A percentile compares a stretch with the other conserved stretches of the same genome.
These are phyloP conservation scores for Globisporangium sylvaticum DNA, from an alignment of 352 stramenopile species.

Conservation along the genomic window DNA sequence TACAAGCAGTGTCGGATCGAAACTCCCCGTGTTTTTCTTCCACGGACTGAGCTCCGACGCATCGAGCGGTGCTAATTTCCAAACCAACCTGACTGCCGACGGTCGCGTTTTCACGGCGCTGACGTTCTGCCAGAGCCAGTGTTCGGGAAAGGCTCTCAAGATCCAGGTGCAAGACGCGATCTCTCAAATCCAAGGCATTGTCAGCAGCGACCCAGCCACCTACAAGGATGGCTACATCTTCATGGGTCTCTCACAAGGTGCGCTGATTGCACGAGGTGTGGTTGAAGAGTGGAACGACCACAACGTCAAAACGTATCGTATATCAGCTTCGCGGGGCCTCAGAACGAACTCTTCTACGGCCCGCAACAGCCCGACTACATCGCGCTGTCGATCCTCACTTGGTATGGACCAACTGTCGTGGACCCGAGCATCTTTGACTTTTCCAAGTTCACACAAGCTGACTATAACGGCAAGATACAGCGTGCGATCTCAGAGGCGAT, in stretches of 20 bases:
- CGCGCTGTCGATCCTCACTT: constrained; percentile 16
- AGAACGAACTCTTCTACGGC: constrained; percentile 35
- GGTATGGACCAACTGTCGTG: constrained; percentile 17
- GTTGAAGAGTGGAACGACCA: constrained; percentile 32
- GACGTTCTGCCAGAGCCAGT: constrained; percentile 20
- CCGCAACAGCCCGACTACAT: constrained; percentile 19
- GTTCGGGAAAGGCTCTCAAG: constrained; percentile 17
- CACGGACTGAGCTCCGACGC: constrained; percentile 19
- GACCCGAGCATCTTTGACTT: constrained; percentile 19
- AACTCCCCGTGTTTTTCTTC: constrained; percentile 32
- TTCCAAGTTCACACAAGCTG: constrained; percentile 13
- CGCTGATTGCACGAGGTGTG: constrained; percentile 20
- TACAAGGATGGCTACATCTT: constrained; percentile 29
- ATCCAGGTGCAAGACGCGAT: constrained; percentile 26
- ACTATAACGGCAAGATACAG: constrained; percentile 24
- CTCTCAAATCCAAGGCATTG: constrained; percentile 14
- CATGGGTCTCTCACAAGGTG: constrained; percentile 31
- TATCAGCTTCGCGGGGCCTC: constrained; percentile 23
- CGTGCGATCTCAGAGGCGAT: constrained; percentile 17
- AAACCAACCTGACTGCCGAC: constrained; percentile 21
- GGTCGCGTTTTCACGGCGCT: constrained; percentile 21
- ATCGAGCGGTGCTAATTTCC: background rate
- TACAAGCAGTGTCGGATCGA: background rate
- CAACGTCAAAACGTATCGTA: too few relatives aligned
- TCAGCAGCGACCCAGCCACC: background rate